These are phyloP conservation scores for Candida xyloterini DNA, from an alignment of 805 yeast species.

Conservation along the genomic window DNA sequence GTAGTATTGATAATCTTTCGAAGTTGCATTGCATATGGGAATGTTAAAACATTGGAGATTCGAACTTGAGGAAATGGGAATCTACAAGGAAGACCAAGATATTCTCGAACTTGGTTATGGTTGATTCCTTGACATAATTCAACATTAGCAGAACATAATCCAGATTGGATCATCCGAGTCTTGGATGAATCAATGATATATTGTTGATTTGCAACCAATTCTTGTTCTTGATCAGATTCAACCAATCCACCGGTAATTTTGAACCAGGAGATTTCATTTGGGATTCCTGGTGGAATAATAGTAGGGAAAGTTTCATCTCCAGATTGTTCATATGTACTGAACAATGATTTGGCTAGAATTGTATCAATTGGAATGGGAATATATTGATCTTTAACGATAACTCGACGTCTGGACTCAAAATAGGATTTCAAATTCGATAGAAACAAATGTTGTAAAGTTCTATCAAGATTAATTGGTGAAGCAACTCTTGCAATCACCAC, in stretches of 20 bases:
- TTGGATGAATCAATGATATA: constrained; percentile 62
- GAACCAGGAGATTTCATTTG: constrained; percentile 85
- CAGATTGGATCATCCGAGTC: constrained; percentile 70
- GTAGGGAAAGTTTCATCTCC: constrained; percentile 26
- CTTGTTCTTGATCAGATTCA: constrained; percentile 22
- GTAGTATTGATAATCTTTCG: constrained; percentile 55
- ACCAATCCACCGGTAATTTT: constrained; percentile 54
- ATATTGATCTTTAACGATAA: constrained; percentile 62
- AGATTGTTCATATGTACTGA: constrained; percentile 33
- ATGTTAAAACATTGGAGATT: constrained; percentile 24
- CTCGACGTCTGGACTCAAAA: constrained; percentile 56
- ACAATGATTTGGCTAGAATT: constrained; percentile 55
- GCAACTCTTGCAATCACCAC: constrained; percentile 66
- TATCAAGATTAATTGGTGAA: constrained; percentile 66
- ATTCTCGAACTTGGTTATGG: constrained; percentile 13
- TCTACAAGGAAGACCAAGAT: constrained; percentile 11
- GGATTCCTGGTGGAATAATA: constrained; percentile 55
- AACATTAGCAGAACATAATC: constrained; percentile 45
- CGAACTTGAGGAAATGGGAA: constrained; percentile 16
- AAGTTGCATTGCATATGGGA: constrained; percentile 50
- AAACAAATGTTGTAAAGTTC: constrained; percentile 57
- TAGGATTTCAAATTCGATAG: constrained; percentile 56
- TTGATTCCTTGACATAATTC: constrained; percentile 19
- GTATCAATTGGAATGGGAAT: constrained; percentile 80
- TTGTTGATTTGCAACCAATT: constrained; percentile 32